Evolutionary conservation across 2,329 filamentous ascomycete genomes (phyloP).

Genomic region (Coniochaeta sp.): DNA sequence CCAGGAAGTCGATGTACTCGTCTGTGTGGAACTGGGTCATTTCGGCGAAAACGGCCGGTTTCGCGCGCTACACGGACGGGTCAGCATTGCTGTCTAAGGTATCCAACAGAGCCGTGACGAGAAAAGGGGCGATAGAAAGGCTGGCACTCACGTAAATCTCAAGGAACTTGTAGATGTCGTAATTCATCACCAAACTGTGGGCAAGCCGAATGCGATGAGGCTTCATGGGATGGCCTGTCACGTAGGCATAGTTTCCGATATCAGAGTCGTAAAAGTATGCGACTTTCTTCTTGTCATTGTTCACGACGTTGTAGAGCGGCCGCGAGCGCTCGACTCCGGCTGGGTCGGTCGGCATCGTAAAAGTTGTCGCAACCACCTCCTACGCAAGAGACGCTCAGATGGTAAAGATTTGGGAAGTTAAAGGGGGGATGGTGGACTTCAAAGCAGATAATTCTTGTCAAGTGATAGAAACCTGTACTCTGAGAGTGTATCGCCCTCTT

Average conservation of each 20-base stretch:
- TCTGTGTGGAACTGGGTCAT: constrained; percentile 91
- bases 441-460: not conserved
- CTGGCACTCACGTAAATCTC: constrained; percentile 72
- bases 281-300: constrained; percentile 62
- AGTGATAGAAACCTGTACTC: not conserved
- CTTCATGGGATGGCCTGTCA: constrained; percentile 97
- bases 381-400: not conserved
- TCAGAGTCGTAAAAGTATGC: constrained; percentile 99
- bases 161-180: constrained; percentile 94
- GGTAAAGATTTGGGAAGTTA: not conserved
- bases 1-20: constrained; percentile 93
- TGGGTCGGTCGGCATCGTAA: constrained; percentile 19
- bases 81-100: not conserved
- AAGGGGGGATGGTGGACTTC: not conserved
- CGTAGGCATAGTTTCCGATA: constrained; percentile 96
- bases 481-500: not conserved
- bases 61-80: constrained; percentile 53
- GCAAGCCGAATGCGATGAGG: constrained; percentile 91
- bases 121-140: constrained; percentile 2
- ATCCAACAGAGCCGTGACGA: not conserved
- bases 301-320: constrained; percentile 38
- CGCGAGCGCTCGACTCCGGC: constrained; percentile 32
- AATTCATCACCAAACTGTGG: constrained; percentile 93
- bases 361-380: not conserved
- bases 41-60: constrained; percentile 81